Base-by-base conservation (phyloP, 148 eudicot species). In the Cornus florida region DNA sequence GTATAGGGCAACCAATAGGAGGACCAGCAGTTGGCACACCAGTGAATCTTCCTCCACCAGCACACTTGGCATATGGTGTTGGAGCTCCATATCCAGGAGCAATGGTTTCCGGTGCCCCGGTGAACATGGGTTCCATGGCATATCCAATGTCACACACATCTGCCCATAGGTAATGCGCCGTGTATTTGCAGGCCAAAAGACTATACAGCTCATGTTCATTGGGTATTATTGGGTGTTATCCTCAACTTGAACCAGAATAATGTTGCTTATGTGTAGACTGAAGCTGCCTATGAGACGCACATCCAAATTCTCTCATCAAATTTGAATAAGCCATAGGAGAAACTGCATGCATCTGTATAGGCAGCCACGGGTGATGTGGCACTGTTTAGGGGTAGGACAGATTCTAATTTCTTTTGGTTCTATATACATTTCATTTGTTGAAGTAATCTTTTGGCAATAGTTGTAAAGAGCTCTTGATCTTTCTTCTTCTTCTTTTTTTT, bases 1-100 rank as follows among this genome's bases (percentile, higher is more conserved):
- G 88, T 20, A 84, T 89, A 7, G 94, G 94, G 33, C 94, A 91
- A 57, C 91, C 95, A 24, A 76, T 89, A 41, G 85, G 84, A 46
- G 87, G 88, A 68, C 85, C 91, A 59, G 93, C 89, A 0, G 84
- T 87, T 24, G 88, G 88, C 19, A 82, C 85, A 39, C 83, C 88
- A 0, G 83, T 82, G 19, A 82, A 80, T 74, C 75, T 79, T 17
- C 79, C 85, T 8, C 76, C 81, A 11, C 83, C 84, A 20, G 70
- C 78, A 62, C 83, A 82, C 76, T 50, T 82, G 81, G 81, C 76
- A 11, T 86, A 79, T 38, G 87, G 87, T 32, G 77, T 80, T 11
- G 53, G 90, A 62, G 85, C 88, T 28, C 88, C 90, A 6, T 79
- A 85, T 41, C 82, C 88, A 1, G 92, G 90, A 39, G 31, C 84